Conservation (phyloP, 2,329 filamentous ascomycete genomes). For the Huntiella omanensis region DNA sequence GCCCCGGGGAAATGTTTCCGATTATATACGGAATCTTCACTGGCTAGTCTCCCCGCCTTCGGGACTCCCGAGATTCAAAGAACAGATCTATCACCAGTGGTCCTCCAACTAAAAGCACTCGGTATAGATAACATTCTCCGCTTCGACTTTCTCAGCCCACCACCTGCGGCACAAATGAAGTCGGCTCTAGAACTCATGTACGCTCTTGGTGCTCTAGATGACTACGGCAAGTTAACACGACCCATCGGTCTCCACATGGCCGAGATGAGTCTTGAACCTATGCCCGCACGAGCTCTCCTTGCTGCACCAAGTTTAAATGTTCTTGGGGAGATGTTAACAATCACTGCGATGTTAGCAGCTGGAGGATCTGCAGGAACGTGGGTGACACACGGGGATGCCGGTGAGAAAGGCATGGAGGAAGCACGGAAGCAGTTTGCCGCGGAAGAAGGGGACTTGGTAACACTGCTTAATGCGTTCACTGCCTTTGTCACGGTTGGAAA, state of each 20-base stretch:
- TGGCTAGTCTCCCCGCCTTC: slow-evolving; percentile 43
- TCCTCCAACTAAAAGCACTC: slow-evolving; percentile 83
- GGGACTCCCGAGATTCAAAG: slow-evolving; percentile 84
- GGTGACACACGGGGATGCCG: slow-evolving; percentile 54
- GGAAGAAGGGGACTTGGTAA: slow-evolving; percentile 86
- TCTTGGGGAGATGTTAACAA: slow-evolving; percentile 69
- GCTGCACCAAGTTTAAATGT: slow-evolving; percentile 58
- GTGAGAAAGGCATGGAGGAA: slow-evolving; percentile 56
- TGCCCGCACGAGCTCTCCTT: slow-evolving; percentile 82
- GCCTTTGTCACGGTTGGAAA: slow-evolving; percentile 67
- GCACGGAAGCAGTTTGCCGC: slow-evolving; percentile 68
- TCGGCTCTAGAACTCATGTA: slow-evolving; percentile 78
- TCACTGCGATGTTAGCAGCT: slow-evolving; percentile 83
- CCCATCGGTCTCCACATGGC: slow-evolving; percentile 85
- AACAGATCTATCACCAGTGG: slow-evolving; percentile 70
- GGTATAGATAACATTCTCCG: slow-evolving; percentile 87
- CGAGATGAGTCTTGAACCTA: slow-evolving; percentile 79
- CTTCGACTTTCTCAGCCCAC: slow-evolving; percentile 75
- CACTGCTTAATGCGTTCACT: slow-evolving; percentile 82
- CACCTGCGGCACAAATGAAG: slow-evolving; percentile 66
- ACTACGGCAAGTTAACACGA: slow-evolving; percentile 75
- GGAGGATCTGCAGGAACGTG: slow-evolving; percentile 47
- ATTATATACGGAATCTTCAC: slow-evolving; percentile 66
- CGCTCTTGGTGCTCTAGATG: slow-evolving; percentile 69
- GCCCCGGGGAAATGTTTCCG: slow-evolving; percentile 86